Percentiles rank a stretch among this genome's conserved stretches.
Evolutionary conservation across 1,284 basidiomycete species (phyloP).

Genomic region (Lentinus polychrous): DNA sequence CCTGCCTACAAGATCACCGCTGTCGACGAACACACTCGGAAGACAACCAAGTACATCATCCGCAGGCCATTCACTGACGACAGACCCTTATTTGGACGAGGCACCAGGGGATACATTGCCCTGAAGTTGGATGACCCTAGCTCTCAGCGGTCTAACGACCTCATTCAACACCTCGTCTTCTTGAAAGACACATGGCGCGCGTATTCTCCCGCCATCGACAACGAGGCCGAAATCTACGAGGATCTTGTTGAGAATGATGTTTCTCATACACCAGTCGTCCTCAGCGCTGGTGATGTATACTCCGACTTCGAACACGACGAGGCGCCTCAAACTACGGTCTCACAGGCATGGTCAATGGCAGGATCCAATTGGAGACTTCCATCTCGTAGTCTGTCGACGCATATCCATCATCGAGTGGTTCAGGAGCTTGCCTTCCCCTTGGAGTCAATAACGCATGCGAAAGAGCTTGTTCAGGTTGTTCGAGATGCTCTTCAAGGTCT

Average conservation of each 20-base stretch:
- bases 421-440: constrained; percentile 5
- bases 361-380: too few species aligned
- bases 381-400: too few species aligned
- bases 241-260: constrained; percentile 1
- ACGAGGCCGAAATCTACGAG: constrained; percentile 6
- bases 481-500: constrained; percentile 2
- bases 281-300: constrained; percentile 9
- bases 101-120: constrained; percentile 9
- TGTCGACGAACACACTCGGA: background rate
- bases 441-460: background rate
- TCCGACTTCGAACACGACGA: background rate
- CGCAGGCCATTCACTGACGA: constrained; percentile 1
- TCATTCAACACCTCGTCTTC: constrained; percentile 8
- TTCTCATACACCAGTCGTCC: constrained; percentile 6
- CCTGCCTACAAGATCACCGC: background rate
- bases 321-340: background rate
- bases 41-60: constrained; percentile 1
- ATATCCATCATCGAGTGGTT: constrained; percentile 3
- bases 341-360: background rate
- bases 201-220: background rate
- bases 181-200: constrained; percentile 11
- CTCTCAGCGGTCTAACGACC: background rate
- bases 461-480: constrained; percentile 4
- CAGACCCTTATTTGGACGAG: constrained; percentile 2
- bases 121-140: background rate